Evolutionary conservation across 306 rosid genomes (phyloP), one percentile per base, ranked within the genome.

Genomic region (Geum urbanum): DNA sequence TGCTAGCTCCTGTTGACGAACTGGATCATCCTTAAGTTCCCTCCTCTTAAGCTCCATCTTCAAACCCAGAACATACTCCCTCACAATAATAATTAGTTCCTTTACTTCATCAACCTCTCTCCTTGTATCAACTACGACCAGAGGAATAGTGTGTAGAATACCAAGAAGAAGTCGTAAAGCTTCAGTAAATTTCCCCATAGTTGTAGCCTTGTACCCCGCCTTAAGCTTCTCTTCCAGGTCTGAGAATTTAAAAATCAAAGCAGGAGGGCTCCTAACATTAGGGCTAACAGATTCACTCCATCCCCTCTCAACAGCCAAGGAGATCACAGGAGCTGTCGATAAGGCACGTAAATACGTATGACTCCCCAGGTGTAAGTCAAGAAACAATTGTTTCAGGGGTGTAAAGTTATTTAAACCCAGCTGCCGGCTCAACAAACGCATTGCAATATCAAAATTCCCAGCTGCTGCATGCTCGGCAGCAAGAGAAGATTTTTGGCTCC

Each of bases 391-490:
- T 75, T 58, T 86, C 69, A 88, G 73, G 64, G 91, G 95, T 72
- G 74, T 77, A 73, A 91, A 91, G 70, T 91, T 88, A 69, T 12
- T 81, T 9, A 91, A 79, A 13, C 97, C 97, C 51, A 91, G 90
- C 75, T 91, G 97, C 75, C 95, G 75, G 84, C 75, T 84, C 71
- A 91, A 82, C 55, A 88, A 79, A 61, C 92, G 81, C 95, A 91
- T 91, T 45, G 92, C 92, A 57, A 94, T 86, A 52, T 91, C 97
- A 71, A 84, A 91, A 72, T 91, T 88, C 49, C 97, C 95, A 35
- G 91, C 95, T 9, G 97, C 95, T 13, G 85, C 95, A 82, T 91
- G 97, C 70, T 91, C 97, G 78, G 97, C 97, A n/a, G 97, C 97
- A 71, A 91, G 90, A 61, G 92, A 86, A 60, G 97, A 91, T 50